These are phyloP conservation scores for Berkeleyomyces rouxiae DNA, from an alignment of 2,329 filamentous ascomycete genomes.

Conservation along the genomic window DNA sequence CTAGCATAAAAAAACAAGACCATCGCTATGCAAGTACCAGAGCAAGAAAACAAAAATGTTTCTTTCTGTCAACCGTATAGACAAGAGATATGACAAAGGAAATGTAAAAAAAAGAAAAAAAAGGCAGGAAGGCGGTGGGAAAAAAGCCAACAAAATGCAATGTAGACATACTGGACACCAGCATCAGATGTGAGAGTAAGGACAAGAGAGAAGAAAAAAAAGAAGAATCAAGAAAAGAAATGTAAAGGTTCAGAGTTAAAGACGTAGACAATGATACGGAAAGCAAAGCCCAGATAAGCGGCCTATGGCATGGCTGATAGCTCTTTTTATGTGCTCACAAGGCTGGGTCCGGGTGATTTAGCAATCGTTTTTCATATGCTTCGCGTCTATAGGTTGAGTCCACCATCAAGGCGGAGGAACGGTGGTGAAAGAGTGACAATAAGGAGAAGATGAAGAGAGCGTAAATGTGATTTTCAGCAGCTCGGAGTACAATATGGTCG, in stretches of 20 bases:
- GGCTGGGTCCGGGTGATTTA: not conserved
- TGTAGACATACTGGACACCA: not conserved
- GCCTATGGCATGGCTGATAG: not conserved
- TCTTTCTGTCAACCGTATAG: constrained; percentile 1
- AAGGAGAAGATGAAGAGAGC: not conserved
- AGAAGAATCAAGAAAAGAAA: not conserved
- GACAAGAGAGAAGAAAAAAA: not conserved
- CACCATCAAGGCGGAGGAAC: not conserved
- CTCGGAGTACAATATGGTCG: not conserved
- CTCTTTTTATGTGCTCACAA: not conserved
- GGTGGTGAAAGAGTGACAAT: not conserved
- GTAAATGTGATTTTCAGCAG: not conserved
- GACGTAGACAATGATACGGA: not conserved
- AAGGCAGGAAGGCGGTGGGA: not conserved
- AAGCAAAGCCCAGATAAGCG: not conserved
- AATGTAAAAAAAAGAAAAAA: not conserved
- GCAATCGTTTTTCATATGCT: not conserved
- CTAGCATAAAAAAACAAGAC: not conserved
- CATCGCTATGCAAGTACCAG: constrained; percentile 4
- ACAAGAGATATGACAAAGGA: constrained; percentile 1
- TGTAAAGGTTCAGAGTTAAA: not conserved
- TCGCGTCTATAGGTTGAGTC: not conserved
- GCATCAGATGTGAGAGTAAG: not conserved
- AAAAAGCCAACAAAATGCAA: not conserved
- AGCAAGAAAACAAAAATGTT: not conserved